Percentiles rank a stretch among this genome's conserved stretches.
phyloP scores from a whole-genome alignment of 805 yeast species.

The Candida fluviatilis region DNA sequence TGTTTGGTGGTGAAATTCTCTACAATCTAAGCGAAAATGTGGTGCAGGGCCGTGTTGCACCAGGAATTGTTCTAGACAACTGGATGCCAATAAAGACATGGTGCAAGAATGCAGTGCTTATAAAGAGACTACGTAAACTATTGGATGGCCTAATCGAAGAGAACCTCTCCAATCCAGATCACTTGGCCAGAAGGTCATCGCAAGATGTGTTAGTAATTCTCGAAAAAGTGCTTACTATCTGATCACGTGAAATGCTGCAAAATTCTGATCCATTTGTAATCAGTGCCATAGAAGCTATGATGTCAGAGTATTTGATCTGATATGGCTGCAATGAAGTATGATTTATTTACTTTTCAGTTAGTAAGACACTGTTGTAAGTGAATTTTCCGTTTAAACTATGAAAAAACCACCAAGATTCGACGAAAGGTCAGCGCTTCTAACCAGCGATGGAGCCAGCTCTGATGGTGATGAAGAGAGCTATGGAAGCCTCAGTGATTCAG shows the following conservation, averaged over 20 bases:
- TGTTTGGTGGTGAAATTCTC: slow-evolving; percentile 73
- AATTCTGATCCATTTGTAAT: not conserved
- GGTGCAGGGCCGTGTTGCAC: slow-evolving; percentile 51
- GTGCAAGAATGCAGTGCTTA: slow-evolving; percentile 88
- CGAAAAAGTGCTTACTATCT: slow-evolving; percentile 9
- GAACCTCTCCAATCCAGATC: slow-evolving; percentile 42
- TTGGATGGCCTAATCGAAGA: slow-evolving; percentile 65
- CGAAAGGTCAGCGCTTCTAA: not conserved
- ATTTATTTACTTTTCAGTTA: too few species aligned
- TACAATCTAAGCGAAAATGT: slow-evolving; percentile 48
- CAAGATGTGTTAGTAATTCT: slow-evolving; percentile 20
- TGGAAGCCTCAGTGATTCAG: not conserved
- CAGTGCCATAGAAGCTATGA: not conserved
- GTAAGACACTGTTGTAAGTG: not conserved
- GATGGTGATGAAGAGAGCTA: not conserved
- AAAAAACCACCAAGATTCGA: not conserved
- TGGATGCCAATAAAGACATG: slow-evolving; percentile 91
- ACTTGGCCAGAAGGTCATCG: slow-evolving; percentile 10
- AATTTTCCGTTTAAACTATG: not conserved
- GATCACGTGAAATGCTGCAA: slow-evolving; percentile 1
- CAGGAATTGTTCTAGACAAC: slow-evolving; percentile 81
- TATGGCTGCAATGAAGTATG: too few species aligned
- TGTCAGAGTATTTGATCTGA: too few species aligned
- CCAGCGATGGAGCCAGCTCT: not conserved
- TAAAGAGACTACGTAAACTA: slow-evolving; percentile 62